These are phyloP conservation scores for Salix arbutifolia DNA, from an alignment of 345 rosid genomes.

Conservation along the genomic window DNA sequence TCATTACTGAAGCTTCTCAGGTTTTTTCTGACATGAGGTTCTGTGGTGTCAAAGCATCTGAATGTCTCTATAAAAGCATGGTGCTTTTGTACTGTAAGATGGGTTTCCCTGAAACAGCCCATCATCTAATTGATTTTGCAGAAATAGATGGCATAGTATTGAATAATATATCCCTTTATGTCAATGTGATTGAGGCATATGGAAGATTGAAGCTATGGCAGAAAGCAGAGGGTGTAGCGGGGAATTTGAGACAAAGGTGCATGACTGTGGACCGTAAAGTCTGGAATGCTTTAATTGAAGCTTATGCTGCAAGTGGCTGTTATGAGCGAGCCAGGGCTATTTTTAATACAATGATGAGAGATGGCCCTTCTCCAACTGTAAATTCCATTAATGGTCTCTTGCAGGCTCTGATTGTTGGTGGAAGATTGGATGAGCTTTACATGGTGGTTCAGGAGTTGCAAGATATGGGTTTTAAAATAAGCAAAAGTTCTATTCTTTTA, in stretches of 20 bases:
- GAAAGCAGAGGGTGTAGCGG: slow-evolving; percentile 84
- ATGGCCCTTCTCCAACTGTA: slow-evolving; percentile 91
- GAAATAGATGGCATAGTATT: slow-evolving; percentile 47
- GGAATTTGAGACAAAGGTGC: slow-evolving; percentile 55
- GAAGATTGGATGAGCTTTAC: slow-evolving; percentile 79
- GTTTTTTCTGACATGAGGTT: slow-evolving; percentile 77
- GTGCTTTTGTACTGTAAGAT: slow-evolving; percentile 57
- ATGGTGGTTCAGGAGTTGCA: slow-evolving; percentile 85
- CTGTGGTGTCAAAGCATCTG: slow-evolving; percentile 52
- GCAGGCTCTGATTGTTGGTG: slow-evolving; percentile 71
- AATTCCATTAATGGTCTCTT: slow-evolving; percentile 80
- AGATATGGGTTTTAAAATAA: slow-evolving; percentile 88
- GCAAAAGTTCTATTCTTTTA: slow-evolving; percentile 85
- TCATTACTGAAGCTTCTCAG: slow-evolving; percentile 72
- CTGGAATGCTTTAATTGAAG: slow-evolving; percentile 83
- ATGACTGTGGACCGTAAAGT: slow-evolving; percentile 56
- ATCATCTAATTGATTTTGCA: slow-evolving; percentile 55
- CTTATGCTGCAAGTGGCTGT: slow-evolving; percentile 85
- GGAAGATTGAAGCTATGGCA: slow-evolving; percentile 75
- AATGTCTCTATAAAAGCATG: slow-evolving; percentile 50
- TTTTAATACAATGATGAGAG: slow-evolving; percentile 86
- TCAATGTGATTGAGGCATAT: slow-evolving; percentile 64
- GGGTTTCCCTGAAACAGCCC: slow-evolving; percentile 88
- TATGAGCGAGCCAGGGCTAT: slow-evolving; percentile 91
- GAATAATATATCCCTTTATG: slow-evolving; percentile 41